Evolutionary conservation across 2,329 filamentous ascomycete species (phyloP).

Genomic region (Colletotrichum brevisporum): DNA sequence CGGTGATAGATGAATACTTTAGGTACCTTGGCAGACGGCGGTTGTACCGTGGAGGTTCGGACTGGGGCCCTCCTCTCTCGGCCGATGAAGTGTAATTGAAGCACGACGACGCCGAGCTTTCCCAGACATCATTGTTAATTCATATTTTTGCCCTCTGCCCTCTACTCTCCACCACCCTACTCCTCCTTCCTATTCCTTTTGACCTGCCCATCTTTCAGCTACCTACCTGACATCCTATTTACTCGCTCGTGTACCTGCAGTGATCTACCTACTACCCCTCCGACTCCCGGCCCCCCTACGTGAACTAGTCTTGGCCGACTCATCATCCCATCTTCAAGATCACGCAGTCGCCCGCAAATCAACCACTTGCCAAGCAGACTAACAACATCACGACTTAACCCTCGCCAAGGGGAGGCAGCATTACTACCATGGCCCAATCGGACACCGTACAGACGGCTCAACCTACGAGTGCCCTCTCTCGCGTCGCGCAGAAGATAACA

Average conservation of each 20-base stretch:
- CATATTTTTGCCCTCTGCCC: constrained; percentile 13
- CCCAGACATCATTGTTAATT: constrained; percentile 28
- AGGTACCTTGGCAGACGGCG: neutral
- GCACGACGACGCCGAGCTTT: constrained; percentile 17
- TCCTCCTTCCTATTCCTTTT: neutral
- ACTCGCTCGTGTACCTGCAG: constrained; percentile 7
- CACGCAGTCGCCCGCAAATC: neutral
- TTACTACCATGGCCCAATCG: constrained; percentile 19
- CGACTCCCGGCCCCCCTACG: neutral
- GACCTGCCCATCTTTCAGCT: too few relatives aligned
- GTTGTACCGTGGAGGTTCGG: neutral
- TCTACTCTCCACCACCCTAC: constrained; percentile 1
- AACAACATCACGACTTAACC: neutral
- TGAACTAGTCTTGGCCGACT: constrained; percentile 29
- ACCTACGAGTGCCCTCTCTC: constrained; percentile 41
- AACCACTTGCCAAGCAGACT: constrained; percentile 5
- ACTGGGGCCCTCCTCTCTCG: neutral
- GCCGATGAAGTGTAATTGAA: constrained; percentile 10
- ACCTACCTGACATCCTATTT: constrained; percentile 6
- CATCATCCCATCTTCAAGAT: neutral
- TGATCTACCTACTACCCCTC: constrained; percentile 13
- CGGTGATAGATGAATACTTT: too few relatives aligned
- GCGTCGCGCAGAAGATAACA: constrained; percentile 37
- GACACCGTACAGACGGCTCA: constrained; percentile 9
- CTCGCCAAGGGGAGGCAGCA: constrained; percentile 17